Conservation (phyloP, 2,329 filamentous ascomycete genomes). For the Verticillium nonalfalfae region DNA sequence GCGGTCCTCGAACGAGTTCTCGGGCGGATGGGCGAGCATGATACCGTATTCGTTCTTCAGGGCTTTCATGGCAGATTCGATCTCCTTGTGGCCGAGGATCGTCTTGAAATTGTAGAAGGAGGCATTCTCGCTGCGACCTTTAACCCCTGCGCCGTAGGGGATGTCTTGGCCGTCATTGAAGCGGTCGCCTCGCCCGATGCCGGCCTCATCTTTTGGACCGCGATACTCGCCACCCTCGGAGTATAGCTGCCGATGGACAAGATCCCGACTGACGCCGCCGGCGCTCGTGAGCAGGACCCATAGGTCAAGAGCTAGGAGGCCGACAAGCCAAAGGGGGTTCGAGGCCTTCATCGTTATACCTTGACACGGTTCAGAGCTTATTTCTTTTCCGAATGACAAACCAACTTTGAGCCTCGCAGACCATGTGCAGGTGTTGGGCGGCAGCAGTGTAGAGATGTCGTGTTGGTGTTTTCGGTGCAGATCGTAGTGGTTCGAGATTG, state of each 20-base stretch:
- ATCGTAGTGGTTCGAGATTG: too few species aligned
- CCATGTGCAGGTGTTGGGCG: too few species aligned
- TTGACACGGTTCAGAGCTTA: too few species aligned
- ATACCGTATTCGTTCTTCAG: conserved; percentile 33
- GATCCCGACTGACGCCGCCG: too few species aligned
- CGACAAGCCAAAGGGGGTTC: background rate
- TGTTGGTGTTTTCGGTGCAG: too few species aligned
- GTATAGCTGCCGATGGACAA: background rate
- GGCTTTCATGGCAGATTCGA: conserved; percentile 34
- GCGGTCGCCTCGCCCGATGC: conserved; percentile 34
- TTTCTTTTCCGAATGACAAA: too few species aligned
- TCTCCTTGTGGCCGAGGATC: conserved; percentile 37
- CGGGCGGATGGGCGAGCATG: conserved; percentile 29
- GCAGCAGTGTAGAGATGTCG: too few species aligned
- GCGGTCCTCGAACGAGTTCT: conserved; percentile 33
- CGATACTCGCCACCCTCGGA: background rate
- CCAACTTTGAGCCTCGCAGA: too few species aligned
- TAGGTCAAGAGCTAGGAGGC: background rate
- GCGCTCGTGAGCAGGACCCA: background rate
- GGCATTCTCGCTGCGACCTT: conserved; percentile 5
- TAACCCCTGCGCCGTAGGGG: conserved; percentile 20
- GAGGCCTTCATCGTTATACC: background rate
- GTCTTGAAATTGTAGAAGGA: conserved; percentile 26
- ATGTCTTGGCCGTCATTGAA: conserved; percentile 27
- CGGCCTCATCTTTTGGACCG: conserved; percentile 3